Evolutionary conservation across 2,329 filamentous ascomycete genomes (phyloP), one percentile per base, ranked within the genome.

Genomic region (Cladophialophora bantiana): DNA sequence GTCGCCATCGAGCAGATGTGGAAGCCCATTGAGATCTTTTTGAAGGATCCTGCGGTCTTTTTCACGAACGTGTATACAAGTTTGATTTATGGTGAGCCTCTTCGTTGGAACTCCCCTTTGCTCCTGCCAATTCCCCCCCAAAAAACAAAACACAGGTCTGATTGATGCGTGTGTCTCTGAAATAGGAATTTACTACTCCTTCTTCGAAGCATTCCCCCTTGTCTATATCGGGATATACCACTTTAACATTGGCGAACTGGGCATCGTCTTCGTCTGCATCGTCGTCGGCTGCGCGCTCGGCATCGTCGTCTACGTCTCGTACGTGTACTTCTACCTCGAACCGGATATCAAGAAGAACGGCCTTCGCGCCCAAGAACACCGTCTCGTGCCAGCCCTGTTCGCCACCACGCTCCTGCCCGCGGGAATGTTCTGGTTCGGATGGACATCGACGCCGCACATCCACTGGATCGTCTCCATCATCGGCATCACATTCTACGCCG

Each of bases 151-250:
- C 45, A 55, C 10, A 35, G 15, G 18, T n/a, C 31, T 55, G 12
- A 55, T 26, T n/a, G n/a, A 13, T n/a, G 12, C 10, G 26, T 3
- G 31, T 40, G 20, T 26, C 54, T 58, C 7, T 40, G 18, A 4
- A 35, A 6, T 12, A 68, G 66, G 67, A 40, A 67, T 71, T 40
- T 78, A 78, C 64, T 84, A 84, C 68, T 79, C 79, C 15, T 90
- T 84, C 78, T 90, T 90, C 74, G 88, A 90, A 72, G 85, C 85
- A n/a, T 90, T 90, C 75, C 87, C 88, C 3, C 78, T 89, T 13
- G 86, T 90, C 63, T 90, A 88, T 74, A 81, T 83, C 2, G 81
- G 81, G 45, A 79, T 83, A 72, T 90, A 90, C 77, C 76, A 78
- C 73, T 89, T 90, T 83, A 84, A 81, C 66, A 76, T 85, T 2